Evolutionary conservation across 371 early-diverging fungal species (phyloP).

Genomic region (Mortierella sp.): DNA sequence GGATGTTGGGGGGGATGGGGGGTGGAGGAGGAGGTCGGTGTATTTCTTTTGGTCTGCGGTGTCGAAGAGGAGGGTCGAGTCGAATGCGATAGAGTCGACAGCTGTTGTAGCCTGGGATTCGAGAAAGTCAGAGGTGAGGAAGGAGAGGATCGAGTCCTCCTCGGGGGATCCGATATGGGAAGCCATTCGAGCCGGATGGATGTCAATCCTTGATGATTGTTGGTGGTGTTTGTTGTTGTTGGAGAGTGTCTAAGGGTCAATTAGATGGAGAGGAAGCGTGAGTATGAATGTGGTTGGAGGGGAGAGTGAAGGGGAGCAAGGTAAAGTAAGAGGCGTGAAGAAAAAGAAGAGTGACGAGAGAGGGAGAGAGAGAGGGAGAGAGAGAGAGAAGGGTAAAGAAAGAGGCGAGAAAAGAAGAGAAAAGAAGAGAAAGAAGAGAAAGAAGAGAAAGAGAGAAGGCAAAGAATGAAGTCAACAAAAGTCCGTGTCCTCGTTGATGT

Average conservation of each 20-base stretch:
- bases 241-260: neutral
- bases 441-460: neutral
- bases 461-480: neutral
- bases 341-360: neutral
- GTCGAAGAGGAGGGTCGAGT: slow-evolving; percentile 44
- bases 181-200: neutral
- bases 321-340: neutral
- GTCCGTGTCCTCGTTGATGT: neutral
- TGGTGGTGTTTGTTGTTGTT: neutral
- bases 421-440: neutral
- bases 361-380: neutral
- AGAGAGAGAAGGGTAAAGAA: neutral
- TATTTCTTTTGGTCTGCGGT: slow-evolving; percentile 22
- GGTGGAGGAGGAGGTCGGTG: slow-evolving; percentile 48
- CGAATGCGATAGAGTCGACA: slow-evolving; percentile 15
- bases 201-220: neutral
- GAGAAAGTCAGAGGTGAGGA: slow-evolving; percentile 52
- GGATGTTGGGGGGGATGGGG: slow-evolving; percentile 54
- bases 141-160: slow-evolving; percentile 56
- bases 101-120: slow-evolving; percentile 46
- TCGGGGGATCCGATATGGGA: slow-evolving; percentile 26
- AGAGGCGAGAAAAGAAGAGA: neutral
- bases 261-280: neutral
- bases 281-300: neutral
- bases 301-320: neutral